Base-by-base conservation (phyloP, 2,329 filamentous ascomycete genomes). In the Monilinia vaccinii-corymbosi region DNA sequence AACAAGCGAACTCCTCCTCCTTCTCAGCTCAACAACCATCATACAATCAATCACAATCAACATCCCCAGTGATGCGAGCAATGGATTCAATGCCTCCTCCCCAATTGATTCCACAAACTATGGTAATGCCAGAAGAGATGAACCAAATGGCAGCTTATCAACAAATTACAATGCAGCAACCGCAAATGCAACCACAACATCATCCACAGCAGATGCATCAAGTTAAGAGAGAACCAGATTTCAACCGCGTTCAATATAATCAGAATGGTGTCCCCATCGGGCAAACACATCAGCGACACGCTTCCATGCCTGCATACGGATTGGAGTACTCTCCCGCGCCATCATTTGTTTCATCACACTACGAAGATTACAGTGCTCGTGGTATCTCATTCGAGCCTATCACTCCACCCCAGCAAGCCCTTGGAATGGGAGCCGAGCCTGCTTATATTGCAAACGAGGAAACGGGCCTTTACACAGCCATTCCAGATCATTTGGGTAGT, bases 361-460 rank as follows among this genome's bases (percentile, higher is more conserved):
- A 93, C 70, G 94, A 97, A 72, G 93, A 97, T 73, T 99, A 97
- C 79, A 96, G 91, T 82, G 93, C 92, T 73, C 88, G 94, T 61
- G 94, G 91, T 56, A 85, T 97, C 70, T 97, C 93, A 3, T 99
- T 93, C 73, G 94, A 99, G 79, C 94, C 94, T 56, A 85, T 99
- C 68, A 99, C 94, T 0, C 94, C 94, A 61, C 94, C 94, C 18
- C 94, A 97, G 73, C 91, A 97, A 75, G 84, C 89, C 16, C 77
- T 94, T 61, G 86, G 83, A 64, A 86, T 96, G 66, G 84, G 88
- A 62, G 82, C 87, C 45, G 94, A 99, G 78, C 91, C 94, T 11
- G 91, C 94, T 11, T 99, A 97, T 77, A 96, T 99, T 73, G 91
- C 93, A 64, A 97, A 97, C 73, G 94, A 99, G 77, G 94, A 97